Evolutionary conservation across 2,329 filamentous ascomycete species (phyloP).

Genomic region (Delphinella strobiligena): DNA sequence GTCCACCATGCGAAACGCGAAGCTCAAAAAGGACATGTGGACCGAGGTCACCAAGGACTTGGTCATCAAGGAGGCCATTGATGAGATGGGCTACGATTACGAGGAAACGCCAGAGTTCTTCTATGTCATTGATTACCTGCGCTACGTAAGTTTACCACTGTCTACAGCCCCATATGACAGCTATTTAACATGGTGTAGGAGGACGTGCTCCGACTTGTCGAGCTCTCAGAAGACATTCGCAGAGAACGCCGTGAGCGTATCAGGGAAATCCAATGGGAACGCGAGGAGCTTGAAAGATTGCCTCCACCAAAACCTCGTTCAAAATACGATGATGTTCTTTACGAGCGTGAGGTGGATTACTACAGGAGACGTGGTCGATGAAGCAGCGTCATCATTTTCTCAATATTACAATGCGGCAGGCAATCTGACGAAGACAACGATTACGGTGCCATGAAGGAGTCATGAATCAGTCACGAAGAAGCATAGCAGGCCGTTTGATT

Average conservation of each 20-base stretch:
- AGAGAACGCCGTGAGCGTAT: slow-evolving; percentile 48
- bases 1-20: slow-evolving; percentile 13
- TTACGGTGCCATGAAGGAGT: too few relatives aligned
- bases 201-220: slow-evolving; percentile 72
- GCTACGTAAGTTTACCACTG: slow-evolving; percentile 56
- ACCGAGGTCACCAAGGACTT: slow-evolving; percentile 95
- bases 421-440: too few relatives aligned
- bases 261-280: slow-evolving; percentile 50
- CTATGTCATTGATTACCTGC: slow-evolving; percentile 84
- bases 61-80: slow-evolving; percentile 75
- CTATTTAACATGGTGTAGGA: slow-evolving; percentile 44
- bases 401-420: too few relatives aligned
- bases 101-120: slow-evolving; percentile 85
- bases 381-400: not conserved
- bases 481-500: too few relatives aligned
- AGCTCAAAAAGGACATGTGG: slow-evolving; percentile 53
- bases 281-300: slow-evolving; percentile 38
- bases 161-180: not conserved
- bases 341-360: slow-evolving; percentile 57
- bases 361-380: not conserved
- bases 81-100: slow-evolving; percentile 72
- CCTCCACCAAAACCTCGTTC: slow-evolving; percentile 27
- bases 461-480: too few relatives aligned
- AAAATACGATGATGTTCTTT: slow-evolving; percentile 51
- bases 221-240: slow-evolving; percentile 72